phyloP scores from a whole-genome alignment of 352 stramenopile species.

The Globisporangium nunn region DNA sequence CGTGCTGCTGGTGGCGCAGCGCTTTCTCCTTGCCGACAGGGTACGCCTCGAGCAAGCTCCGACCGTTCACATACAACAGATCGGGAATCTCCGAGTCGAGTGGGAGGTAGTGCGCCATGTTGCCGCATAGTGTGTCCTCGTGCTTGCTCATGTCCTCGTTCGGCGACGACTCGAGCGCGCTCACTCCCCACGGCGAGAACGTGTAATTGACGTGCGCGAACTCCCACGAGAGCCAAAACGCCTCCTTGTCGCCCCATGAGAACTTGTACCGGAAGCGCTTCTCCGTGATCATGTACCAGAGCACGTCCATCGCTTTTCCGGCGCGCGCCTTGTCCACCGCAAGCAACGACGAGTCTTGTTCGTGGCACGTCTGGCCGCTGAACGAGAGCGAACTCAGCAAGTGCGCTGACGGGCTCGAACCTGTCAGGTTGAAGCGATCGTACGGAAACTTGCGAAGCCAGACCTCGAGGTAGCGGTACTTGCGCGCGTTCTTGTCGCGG shows the following conservation, averaged over 20 bases:
- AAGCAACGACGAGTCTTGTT: conserved; percentile 72
- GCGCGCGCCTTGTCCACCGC: conserved; percentile 52
- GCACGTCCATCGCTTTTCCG: conserved; percentile 38
- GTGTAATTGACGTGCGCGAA: conserved; percentile 41
- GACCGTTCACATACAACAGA: conserved; percentile 46
- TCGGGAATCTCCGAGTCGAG: conserved; percentile 29
- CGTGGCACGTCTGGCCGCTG: conserved; percentile 35
- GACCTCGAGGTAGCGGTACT: conserved; percentile 36
- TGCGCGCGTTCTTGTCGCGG: conserved; percentile 15
- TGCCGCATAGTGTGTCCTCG: conserved; percentile 56
- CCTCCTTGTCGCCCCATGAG: conserved; percentile 68
- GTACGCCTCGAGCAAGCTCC: conserved; percentile 43
- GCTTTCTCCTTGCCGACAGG: conserved; percentile 24
- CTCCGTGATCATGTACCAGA: conserved; percentile 65
- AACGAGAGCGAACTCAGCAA: conserved; percentile 40
- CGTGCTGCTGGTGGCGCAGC: conserved; percentile 3
- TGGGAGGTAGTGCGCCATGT: conserved; percentile 54
- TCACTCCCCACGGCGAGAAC: conserved; percentile 61
- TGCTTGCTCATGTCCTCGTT: conserved; percentile 52
- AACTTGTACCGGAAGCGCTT: conserved; percentile 62
- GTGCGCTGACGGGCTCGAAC: conserved; percentile 16
- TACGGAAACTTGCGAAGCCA: conserved; percentile 55
- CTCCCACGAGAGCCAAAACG: conserved; percentile 71
- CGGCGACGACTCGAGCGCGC: conserved; percentile 32
- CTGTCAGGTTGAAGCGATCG: conserved; percentile 30